Percentiles rank a stretch among this genome's conserved stretches.
phyloP scores from a whole-genome alignment of 1,139 yeast species.

The Saccharomyces hybrid region DNA sequence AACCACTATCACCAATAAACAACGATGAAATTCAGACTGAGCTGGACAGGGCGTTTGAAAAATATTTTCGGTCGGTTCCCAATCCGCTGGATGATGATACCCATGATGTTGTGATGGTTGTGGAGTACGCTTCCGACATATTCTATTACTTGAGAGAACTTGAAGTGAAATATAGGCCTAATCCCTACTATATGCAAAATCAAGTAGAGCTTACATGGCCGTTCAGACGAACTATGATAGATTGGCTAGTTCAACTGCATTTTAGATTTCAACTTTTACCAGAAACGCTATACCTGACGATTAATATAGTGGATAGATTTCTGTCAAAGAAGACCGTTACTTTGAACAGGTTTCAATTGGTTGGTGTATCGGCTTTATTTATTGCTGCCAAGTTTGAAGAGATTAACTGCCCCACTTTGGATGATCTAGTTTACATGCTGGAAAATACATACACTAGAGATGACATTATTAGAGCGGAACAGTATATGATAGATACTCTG shows the following conservation, averaged over 20 bases:
- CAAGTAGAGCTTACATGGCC: slow-evolving; percentile 88
- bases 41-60: slow-evolving; percentile 42
- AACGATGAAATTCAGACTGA: slow-evolving; percentile 16
- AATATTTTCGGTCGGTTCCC: slow-evolving; percentile 43
- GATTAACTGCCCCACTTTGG: slow-evolving; percentile 88
- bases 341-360: slow-evolving; percentile 76
- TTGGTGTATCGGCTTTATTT: slow-evolving; percentile 91
- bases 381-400: slow-evolving; percentile 96
- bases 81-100: slow-evolving; percentile 85
- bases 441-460: slow-evolving; percentile 77
- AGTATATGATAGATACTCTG: slow-evolving; percentile 83
- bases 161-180: slow-evolving; percentile 68
- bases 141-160: slow-evolving; percentile 74
- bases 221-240: slow-evolving; percentile 75
- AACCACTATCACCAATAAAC: slow-evolving; percentile 24
- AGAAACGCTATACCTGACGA: slow-evolving; percentile 77
- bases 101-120: slow-evolving; percentile 84
- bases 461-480: slow-evolving; percentile 80
- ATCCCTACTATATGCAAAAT: slow-evolving; percentile 68
- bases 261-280: slow-evolving; percentile 77
- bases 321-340: slow-evolving; percentile 67
- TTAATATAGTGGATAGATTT: slow-evolving; percentile 84
- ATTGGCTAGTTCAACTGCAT: slow-evolving; percentile 94
- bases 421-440: slow-evolving; percentile 90
- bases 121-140: slow-evolving; percentile 85